phyloP scores from a whole-genome alignment of 768 basidiomycete species.

The Auriscalpium vulgare region DNA sequence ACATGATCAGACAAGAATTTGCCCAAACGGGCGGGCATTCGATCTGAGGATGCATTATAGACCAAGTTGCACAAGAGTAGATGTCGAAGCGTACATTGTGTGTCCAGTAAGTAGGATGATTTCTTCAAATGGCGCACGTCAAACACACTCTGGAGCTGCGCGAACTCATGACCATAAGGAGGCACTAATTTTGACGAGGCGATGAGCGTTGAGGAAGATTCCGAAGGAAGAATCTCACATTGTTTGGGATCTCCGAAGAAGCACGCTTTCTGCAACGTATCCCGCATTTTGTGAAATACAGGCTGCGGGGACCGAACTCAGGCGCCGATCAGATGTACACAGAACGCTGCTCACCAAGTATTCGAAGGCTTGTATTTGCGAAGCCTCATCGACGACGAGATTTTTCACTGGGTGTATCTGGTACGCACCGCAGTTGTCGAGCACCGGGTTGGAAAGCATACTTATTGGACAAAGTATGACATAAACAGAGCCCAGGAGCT shows the following conservation, averaged over 20 bases:
- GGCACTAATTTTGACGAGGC: constrained; percentile 31
- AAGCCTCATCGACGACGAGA: constrained; percentile 53
- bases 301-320: constrained; percentile 23
- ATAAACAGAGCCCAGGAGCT: constrained; percentile 21
- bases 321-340: not conserved
- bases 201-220: not conserved
- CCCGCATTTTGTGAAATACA: constrained; percentile 33
- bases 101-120: constrained; percentile 33
- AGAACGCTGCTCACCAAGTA: constrained; percentile 31
- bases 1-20: constrained; percentile 41
- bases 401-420: constrained; percentile 31
- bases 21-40: constrained; percentile 42
- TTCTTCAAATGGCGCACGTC: constrained; percentile 33
- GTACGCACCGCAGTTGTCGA: constrained; percentile 28
- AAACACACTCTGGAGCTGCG: constrained; percentile 37
- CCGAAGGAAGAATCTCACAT: constrained; percentile 24
- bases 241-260: constrained; percentile 51
- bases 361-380: constrained; percentile 40
- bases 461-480: constrained; percentile 42
- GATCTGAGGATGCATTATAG: constrained; percentile 26
- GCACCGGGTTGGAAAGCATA: constrained; percentile 39
- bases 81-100: constrained; percentile 32
- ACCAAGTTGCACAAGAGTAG: not conserved
- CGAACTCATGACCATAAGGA: constrained; percentile 38
- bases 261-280: constrained; percentile 34